Evolutionary conservation across 1,284 basidiomycete species (phyloP).

Genomic region (Malassezia equina): DNA sequence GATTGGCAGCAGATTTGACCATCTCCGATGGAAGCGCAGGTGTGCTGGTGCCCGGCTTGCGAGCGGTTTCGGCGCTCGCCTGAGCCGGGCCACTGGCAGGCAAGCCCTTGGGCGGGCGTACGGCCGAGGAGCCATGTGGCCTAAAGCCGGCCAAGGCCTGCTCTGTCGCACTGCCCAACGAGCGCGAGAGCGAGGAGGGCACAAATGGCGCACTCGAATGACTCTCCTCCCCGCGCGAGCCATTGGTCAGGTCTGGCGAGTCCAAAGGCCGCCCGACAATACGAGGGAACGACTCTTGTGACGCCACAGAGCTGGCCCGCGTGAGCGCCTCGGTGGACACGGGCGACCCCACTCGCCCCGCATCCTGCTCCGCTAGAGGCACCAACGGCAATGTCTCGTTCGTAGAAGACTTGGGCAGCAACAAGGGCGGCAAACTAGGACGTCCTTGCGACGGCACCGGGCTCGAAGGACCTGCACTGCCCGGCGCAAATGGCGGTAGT

Average conservation of each 20-base stretch:
- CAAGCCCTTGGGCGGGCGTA: not conserved
- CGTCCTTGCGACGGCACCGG: not conserved
- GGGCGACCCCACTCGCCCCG: slow-evolving; percentile 1
- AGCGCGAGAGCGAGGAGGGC: not conserved
- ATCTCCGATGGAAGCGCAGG: slow-evolving; percentile 32
- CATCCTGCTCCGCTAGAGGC: slow-evolving; percentile 8
- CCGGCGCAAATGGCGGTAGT: not conserved
- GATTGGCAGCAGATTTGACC: slow-evolving; percentile 25
- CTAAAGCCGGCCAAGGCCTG: not conserved
- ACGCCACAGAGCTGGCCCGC: slow-evolving; percentile 9
- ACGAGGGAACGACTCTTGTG: slow-evolving; percentile 9
- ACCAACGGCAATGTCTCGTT: slow-evolving; percentile 1
- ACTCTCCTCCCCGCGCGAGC: not conserved
- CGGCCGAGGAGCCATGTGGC: not conserved
- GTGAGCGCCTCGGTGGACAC: slow-evolving; percentile 5
- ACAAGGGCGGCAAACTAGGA: not conserved
- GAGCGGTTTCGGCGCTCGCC: not conserved
- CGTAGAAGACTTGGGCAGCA: not conserved
- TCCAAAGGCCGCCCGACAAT: not conserved
- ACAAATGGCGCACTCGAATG: not conserved
- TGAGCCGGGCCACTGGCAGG: not conserved
- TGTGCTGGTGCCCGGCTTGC: not conserved
- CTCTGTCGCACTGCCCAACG: slow-evolving; percentile 2
- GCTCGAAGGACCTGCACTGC: not conserved
- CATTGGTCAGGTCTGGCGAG: not conserved